These are phyloP conservation scores for Celoporthe dispersa DNA, from an alignment of 2,329 filamentous ascomycete species.

Conservation along the genomic window DNA sequence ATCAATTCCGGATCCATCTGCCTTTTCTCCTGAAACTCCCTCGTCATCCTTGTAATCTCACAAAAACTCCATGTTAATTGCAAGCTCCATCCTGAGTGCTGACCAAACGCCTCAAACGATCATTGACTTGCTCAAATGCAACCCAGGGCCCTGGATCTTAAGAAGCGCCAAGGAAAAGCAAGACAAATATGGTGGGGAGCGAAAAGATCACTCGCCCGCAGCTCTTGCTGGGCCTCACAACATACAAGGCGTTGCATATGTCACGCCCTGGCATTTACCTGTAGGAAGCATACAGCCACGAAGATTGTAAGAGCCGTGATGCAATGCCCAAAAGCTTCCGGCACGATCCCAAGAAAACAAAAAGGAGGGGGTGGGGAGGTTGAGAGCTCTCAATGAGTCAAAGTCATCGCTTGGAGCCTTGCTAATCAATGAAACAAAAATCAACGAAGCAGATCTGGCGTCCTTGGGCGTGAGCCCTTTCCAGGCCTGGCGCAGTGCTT, in stretches of 20 bases:
- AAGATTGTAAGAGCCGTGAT: neutral
- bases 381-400: neutral
- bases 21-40: neutral
- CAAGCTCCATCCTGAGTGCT: slow-evolving; percentile 9
- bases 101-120: slow-evolving; percentile 19
- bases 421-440: neutral
- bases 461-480: neutral
- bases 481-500: neutral
- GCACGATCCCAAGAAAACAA: too few relatives aligned
- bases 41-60: neutral
- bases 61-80: slow-evolving; percentile 23
- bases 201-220: neutral
- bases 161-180: neutral
- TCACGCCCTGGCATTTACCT: neutral
- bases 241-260: neutral
- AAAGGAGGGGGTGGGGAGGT: neutral
- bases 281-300: neutral
- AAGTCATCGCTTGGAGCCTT: neutral
- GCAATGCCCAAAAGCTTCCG: neutral
- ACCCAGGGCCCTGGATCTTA: neutral
- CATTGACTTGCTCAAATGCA: neutral
- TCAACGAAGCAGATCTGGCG: neutral
- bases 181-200: neutral
- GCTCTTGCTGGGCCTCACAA: neutral
- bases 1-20: slow-evolving; percentile 21